Base-by-base conservation (phyloP, 164 flowering plant genomes). In the Umbellularia californica region DNA sequence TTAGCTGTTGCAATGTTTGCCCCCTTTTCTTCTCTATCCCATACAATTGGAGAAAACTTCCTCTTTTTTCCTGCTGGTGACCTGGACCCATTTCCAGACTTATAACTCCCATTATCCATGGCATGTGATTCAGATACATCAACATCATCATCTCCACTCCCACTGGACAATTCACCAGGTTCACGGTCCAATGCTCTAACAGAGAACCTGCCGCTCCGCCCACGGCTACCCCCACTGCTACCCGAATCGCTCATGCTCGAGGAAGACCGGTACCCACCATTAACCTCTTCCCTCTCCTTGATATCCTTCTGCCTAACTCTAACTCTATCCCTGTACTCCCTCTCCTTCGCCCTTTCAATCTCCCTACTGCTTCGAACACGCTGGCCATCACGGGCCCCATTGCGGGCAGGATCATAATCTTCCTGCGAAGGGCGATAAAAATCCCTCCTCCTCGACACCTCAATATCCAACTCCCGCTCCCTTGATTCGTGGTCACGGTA, bases 81-180 rank as follows among this genome's bases (percentile, higher is more conserved):
- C 52, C 14, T 64, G 28, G 24, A 77, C 68, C 84, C 89, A 81
- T 89, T 88, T 64, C 86, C 92, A 30, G 70, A 72, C 73, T 75
- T 79, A 1, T 72, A 52, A 65, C 62, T 74, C 33, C 79, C 88
- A 69, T 15, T 62, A 65, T 79, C 85, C 30, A 76, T 81, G 35
- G 58, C 79, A 62, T 30, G 81, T 0, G 77, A 71, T 33, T 76
- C 93, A 5, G 83, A 81, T 23, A 81, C 91, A 58, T 76, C 75
- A n/a, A 81, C 87, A 58, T 82, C 93, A 72, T 93, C 93, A 72
- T 93, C 90, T 28, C 88, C 98, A 85, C 91, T 89, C 74, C 90
- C 97, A 82, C 95, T 91, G 0, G 95, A 90, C 74, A 94, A 76
- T 77, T 92, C 98, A 52, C 97, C 97, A 13, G 95, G 92, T 79